Evolutionary conservation across 75 land plant species (phyloP).

Genomic region (Cunninghamia lanceolata): DNA sequence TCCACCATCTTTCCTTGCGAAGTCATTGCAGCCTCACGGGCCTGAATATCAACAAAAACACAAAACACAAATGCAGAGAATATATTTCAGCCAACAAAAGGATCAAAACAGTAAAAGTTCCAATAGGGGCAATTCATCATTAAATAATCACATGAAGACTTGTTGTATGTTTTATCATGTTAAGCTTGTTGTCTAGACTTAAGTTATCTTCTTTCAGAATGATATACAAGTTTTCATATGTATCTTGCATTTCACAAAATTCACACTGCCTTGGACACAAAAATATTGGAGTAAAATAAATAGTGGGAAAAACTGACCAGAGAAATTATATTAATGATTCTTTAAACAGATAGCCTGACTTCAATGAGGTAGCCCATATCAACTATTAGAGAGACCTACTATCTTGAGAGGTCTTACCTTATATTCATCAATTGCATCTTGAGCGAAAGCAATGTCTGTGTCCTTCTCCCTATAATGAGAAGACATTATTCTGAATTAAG

Average conservation of each 20-base stretch:
- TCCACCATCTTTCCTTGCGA: conserved; percentile 89
- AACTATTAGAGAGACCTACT: not conserved
- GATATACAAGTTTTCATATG: not conserved
- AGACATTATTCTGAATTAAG: not conserved
- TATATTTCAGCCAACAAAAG: not conserved
- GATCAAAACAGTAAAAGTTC: not conserved
- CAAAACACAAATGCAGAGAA: not conserved
- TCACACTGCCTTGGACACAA: not conserved
- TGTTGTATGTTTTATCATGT: not conserved
- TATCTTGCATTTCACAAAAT: not conserved
- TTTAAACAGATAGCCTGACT: not conserved
- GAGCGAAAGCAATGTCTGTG: conserved; percentile 88
- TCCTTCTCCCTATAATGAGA: conserved; percentile 86
- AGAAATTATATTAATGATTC: not conserved
- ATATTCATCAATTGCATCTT: conserved; percentile 94
- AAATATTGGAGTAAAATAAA: not conserved
- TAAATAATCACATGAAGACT: not conserved
- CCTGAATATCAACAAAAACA: conserved; percentile 41
- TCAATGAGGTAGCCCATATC: not conserved
- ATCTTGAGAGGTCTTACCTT: conserved; percentile 46
- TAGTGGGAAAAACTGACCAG: not conserved
- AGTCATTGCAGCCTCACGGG: conserved; percentile 74
- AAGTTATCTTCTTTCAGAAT: not conserved
- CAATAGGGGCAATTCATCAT: not conserved
- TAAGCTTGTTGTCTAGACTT: not conserved